Base-by-base conservation (phyloP, 352 stramenopile genomes). In the Lagenidium sp. region DNA sequence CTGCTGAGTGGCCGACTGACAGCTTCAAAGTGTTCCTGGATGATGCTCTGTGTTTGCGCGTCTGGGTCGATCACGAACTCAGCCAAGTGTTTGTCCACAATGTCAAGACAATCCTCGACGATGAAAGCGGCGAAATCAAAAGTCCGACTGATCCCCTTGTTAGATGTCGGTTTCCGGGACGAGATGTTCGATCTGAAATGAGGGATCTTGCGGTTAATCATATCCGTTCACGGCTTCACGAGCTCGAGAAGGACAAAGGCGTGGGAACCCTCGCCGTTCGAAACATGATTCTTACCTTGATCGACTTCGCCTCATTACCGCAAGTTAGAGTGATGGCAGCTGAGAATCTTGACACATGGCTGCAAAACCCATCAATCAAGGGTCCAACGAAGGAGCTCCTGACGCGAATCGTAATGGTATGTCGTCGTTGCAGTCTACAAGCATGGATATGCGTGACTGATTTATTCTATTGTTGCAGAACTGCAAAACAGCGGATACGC, bases 21-120 rank as follows among this genome's bases (percentile, higher is more conserved):
- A 90, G 73, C 41, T 67, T 90, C 24, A 94, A 91, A 50, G 81
- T 94, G 15, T 94, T 90, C 57, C 50, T 94, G 3, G 79, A 91
- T 31, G 81, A 94, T 55, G 86, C 81, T 4, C 58, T 94, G 10
- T 78, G 77, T 47, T 65, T 71, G n/a, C 68, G 81, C 35, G 57
- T 82, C 12, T 94, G 81, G 81, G 81, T 94, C 0, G 79, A 94
- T 41, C 74, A 91, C 37, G 76, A 89, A 24, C 51, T 88, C n/a
- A 90, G 78, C 34, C 68, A 67, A 21, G 38, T 65, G 4, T 94
- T 94, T 51, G 76, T 90, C 18, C 57, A 62, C 34, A 87, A 91
- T 22, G 62, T 94, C 25, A 94, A 89, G 53, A 83, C 76, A 1
- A 67, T 84, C 37, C 50, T 91, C 32, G 34, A n/a, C n/a, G n/a